Conservation (phyloP, 495 filamentous ascomycete species). For the Xylaria nigripes region DNA sequence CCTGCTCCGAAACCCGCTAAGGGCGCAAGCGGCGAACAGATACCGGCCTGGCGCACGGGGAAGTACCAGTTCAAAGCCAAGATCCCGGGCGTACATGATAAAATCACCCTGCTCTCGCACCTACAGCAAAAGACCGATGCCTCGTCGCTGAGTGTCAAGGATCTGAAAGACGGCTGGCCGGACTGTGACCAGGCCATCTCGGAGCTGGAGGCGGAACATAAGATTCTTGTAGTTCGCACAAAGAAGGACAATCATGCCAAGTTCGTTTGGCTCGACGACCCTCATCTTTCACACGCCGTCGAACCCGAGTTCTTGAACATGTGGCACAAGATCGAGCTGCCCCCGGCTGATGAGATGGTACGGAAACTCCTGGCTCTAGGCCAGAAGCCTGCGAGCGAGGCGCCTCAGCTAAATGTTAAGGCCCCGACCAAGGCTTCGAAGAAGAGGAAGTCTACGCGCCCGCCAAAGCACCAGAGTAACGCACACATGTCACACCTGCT, state of each 20-base stretch:
- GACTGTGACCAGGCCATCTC: conserved; percentile 69
- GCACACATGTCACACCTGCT: conserved; percentile 84
- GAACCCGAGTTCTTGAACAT: conserved; percentile 74
- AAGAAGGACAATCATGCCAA: conserved; percentile 85
- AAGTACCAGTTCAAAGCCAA: conserved; percentile 72
- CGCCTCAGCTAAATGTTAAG: conserved; percentile 52
- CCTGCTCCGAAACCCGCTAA: conserved; percentile 46
- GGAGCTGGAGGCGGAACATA: conserved; percentile 66
- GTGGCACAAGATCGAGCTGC: conserved; percentile 76
- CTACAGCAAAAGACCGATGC: conserved; percentile 77
- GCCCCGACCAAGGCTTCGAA: conserved; percentile 56
- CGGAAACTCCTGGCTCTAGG: conserved; percentile 63
- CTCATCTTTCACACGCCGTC: conserved; percentile 62
- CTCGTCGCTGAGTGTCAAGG: conserved; percentile 69
- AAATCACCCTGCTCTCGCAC: conserved; percentile 65
- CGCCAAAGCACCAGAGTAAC: conserved; percentile 76
- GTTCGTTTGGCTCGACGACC: conserved; percentile 84
- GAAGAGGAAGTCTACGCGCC: conserved; percentile 59
- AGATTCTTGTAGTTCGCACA: conserved; percentile 74
- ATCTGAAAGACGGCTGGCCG: conserved; percentile 91
- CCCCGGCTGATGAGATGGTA: conserved; percentile 64
- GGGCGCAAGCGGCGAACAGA: conserved; percentile 22
- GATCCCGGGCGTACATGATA: conserved; percentile 64
- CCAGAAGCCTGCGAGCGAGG: conserved; percentile 71
- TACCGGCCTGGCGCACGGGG: conserved; percentile 44